Evolutionary conservation across 495 filamentous ascomycete species (phyloP).

Genomic region (Penicillium cosmopolitanum): DNA sequence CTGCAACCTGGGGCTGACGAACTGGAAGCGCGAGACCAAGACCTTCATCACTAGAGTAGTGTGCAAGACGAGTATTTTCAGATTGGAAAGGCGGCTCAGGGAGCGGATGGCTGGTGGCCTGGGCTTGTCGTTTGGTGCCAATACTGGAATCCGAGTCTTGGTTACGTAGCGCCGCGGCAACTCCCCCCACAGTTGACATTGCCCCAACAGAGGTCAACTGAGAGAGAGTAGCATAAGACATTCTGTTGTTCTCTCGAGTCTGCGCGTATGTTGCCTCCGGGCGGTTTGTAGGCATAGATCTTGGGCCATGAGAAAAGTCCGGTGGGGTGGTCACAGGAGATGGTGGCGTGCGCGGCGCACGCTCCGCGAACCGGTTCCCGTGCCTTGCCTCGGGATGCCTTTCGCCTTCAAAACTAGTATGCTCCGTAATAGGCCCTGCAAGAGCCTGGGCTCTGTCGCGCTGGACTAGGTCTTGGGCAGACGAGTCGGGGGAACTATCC

Average conservation of each 20-base stretch:
- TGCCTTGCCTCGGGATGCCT: constrained; percentile 31
- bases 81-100: constrained; percentile 2
- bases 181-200: constrained; percentile 33
- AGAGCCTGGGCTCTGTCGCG: constrained; percentile 25
- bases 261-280: constrained; percentile 75
- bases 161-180: constrained; percentile 40
- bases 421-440: constrained; percentile 44
- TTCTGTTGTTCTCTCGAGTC: constrained; percentile 73
- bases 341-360: constrained; percentile 62
- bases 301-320: constrained; percentile 71
- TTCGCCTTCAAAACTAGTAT: constrained; percentile 64
- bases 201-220: constrained; percentile 72
- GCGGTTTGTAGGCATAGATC: constrained; percentile 65
- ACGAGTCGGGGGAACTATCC: constrained; percentile 39
- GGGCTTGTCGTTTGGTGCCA: constrained; percentile 20
- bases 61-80: constrained; percentile 12
- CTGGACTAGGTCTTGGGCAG: constrained; percentile 47
- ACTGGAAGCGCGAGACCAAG: constrained; percentile 18
- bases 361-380: constrained; percentile 46
- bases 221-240: constrained; percentile 78
- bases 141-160: constrained; percentile 26
- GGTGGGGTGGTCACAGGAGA: constrained; percentile 77
- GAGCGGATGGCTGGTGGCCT: constrained; percentile 1
- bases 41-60: constrained; percentile 29
- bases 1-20: constrained; percentile 19